A percentile compares a stretch with the other conserved stretches of the same genome.
Evolutionary conservation across 495 filamentous ascomycete species (phyloP).

Genomic region (Aspergillus baeticus): DNA sequence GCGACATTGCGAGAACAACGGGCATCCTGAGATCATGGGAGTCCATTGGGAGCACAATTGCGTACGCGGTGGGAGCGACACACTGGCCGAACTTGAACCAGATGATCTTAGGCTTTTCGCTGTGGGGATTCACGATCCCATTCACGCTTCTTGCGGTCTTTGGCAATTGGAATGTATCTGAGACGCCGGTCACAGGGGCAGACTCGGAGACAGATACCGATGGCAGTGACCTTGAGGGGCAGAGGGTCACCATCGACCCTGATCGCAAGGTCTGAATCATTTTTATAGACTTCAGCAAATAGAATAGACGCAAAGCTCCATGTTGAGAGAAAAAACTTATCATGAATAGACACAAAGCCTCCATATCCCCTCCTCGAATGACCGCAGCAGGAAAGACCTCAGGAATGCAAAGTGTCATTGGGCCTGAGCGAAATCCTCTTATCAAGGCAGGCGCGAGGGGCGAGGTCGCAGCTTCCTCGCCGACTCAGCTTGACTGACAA

Average conservation of each 20-base stretch:
- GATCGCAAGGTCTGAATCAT: background rate
- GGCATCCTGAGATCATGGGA: slow-evolving; percentile 50
- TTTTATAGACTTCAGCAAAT: no score
- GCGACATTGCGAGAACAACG: slow-evolving; percentile 39
- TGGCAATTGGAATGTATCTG: slow-evolving; percentile 1
- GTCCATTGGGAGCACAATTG: slow-evolving; percentile 46
- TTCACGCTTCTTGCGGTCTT: slow-evolving; percentile 6
- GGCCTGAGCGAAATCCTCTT: no score
- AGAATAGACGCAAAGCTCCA: no score
- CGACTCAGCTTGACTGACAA: no score
- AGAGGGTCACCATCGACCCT: background rate
- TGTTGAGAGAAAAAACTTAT: background rate
- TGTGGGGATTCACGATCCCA: slow-evolving; percentile 9
- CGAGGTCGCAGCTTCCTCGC: no score
- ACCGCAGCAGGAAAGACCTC: no score
- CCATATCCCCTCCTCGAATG: no score
- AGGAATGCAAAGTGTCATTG: no score
- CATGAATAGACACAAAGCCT: no score
- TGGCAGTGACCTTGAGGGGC: background rate
- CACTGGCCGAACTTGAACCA: slow-evolving; percentile 12
- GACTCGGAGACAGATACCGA: background rate
- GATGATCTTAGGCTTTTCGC: slow-evolving; percentile 5
- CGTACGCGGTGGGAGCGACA: slow-evolving; percentile 49
- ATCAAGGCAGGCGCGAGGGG: no score
- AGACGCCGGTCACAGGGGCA: background rate